These are phyloP conservation scores for Auxenochlorella pyrenoidosa DNA, from an alignment of 139 green algal species.

Conservation along the genomic window DNA sequence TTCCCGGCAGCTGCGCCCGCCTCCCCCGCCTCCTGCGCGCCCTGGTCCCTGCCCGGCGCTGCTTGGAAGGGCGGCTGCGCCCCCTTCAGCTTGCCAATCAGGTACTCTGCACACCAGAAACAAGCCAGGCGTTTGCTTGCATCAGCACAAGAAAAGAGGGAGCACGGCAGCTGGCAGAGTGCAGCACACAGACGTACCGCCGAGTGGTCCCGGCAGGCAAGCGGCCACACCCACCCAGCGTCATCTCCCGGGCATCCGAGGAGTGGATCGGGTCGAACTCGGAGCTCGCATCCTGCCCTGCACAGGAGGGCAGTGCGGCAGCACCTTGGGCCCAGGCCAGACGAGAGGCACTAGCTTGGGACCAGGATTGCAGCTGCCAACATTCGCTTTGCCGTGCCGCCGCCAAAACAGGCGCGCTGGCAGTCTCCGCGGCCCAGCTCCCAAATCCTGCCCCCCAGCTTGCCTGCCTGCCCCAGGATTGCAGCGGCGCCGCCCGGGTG, in stretches of 20 bases:
- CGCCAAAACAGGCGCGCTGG: too few species aligned
- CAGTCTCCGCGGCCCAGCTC: too few species aligned
- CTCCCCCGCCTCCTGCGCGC: neutral
- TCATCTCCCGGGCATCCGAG: neutral
- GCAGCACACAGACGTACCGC: too few species aligned
- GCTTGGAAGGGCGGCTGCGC: neutral
- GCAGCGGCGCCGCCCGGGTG: slow-evolving; percentile 71
- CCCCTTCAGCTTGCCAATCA: slow-evolving; percentile 12
- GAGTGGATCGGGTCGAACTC: slow-evolving; percentile 13
- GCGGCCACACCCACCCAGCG: neutral
- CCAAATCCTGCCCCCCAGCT: neutral
- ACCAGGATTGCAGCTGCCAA: too few species aligned
- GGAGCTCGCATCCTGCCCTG: neutral
- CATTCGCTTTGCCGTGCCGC: too few species aligned
- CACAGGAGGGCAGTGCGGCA: too few species aligned
- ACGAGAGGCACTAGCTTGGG: too few species aligned
- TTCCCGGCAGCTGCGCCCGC: neutral
- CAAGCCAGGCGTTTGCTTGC: too few species aligned
- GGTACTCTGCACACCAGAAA: neutral
- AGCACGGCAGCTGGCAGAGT: too few species aligned
- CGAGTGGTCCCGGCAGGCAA: too few species aligned
- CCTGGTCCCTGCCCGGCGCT: neutral
- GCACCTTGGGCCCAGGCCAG: too few species aligned
- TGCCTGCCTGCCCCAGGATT: neutral
- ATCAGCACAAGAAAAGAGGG: too few species aligned